Conservation (phyloP, 1,284 basidiomycete species). For the Cutaneotrichosporon sp. region DNA sequence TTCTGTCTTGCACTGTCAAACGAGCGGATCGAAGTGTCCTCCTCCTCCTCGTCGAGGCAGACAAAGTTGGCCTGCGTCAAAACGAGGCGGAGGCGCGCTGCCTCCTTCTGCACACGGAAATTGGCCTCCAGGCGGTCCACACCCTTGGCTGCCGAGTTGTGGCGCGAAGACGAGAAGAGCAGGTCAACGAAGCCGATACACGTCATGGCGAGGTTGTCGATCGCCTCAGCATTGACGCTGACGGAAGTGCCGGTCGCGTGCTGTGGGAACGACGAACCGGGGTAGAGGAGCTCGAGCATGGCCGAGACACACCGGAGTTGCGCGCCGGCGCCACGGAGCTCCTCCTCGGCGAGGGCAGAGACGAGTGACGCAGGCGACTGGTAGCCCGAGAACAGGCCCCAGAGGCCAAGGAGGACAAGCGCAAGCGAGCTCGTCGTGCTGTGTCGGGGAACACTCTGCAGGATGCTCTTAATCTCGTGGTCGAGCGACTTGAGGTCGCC, state of each 20-base stretch:
- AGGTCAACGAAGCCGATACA: slow-evolving; percentile 50
- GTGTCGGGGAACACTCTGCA: slow-evolving; percentile 40
- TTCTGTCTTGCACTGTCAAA: slow-evolving; percentile 45
- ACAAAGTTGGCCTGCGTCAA: slow-evolving; percentile 47
- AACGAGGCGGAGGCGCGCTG: slow-evolving; percentile 40
- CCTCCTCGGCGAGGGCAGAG: slow-evolving; percentile 47
- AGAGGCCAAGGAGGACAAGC: slow-evolving; percentile 51
- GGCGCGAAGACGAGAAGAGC: slow-evolving; percentile 33
- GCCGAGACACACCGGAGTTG: slow-evolving; percentile 39
- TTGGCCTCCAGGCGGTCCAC: slow-evolving; percentile 32
- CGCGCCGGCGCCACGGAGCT: slow-evolving; percentile 38
- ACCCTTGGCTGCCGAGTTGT: slow-evolving; percentile 18
- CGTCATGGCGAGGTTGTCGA: slow-evolving; percentile 49
- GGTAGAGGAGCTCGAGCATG: slow-evolving; percentile 48
- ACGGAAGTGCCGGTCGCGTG: slow-evolving; percentile 10
- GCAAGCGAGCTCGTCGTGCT: slow-evolving; percentile 46
- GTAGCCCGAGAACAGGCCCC: slow-evolving; percentile 48
- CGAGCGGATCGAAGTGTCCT: slow-evolving; percentile 17
- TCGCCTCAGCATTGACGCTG: slow-evolving; percentile 37
- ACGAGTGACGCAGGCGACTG: slow-evolving; percentile 44
- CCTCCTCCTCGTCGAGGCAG: slow-evolving; percentile 31
- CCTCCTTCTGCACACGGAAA: slow-evolving; percentile 37
- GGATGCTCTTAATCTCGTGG: slow-evolving; percentile 42
- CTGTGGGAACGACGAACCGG: slow-evolving; percentile 31
- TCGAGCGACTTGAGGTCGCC: slow-evolving; percentile 33